Evolutionary conservation across 2,329 filamentous ascomycete genomes (phyloP).

Genomic region (Teratosphaeria pseudoeucalypti): DNA sequence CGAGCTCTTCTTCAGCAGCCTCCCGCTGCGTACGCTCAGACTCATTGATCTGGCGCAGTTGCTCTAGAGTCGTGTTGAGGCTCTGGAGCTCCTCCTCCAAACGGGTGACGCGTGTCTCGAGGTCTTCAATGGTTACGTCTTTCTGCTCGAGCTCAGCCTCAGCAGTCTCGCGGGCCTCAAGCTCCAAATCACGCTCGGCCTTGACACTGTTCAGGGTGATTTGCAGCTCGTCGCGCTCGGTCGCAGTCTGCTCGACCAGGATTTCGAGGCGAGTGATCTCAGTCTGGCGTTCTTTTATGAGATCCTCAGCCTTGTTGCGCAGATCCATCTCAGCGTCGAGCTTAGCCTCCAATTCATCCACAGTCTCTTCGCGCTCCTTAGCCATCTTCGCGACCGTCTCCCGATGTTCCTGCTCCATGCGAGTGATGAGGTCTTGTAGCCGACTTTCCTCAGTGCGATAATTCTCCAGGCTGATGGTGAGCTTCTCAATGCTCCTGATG

Average conservation of each 20-base stretch:
- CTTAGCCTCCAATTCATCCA: slow-evolving; percentile 28
- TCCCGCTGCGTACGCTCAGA: slow-evolving; percentile 35
- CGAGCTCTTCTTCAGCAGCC: slow-evolving; percentile 32
- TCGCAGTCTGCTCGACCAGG: slow-evolving; percentile 27
- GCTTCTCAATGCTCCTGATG: slow-evolving; percentile 25
- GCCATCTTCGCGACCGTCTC: slow-evolving; percentile 29
- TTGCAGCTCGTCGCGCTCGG: slow-evolving; percentile 25
- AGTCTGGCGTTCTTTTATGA: slow-evolving; percentile 28
- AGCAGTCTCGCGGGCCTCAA: slow-evolving; percentile 20
- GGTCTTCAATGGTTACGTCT: slow-evolving; percentile 26
- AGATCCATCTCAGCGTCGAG: slow-evolving; percentile 28
- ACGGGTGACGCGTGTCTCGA: slow-evolving; percentile 26
- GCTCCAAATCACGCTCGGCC: slow-evolving; percentile 26
- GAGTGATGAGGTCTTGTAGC: slow-evolving; percentile 27
- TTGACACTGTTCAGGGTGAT: slow-evolving; percentile 25
- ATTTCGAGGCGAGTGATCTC: slow-evolving; percentile 31
- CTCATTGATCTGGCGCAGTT: slow-evolving; percentile 28
- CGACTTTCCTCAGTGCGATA: slow-evolving; percentile 31
- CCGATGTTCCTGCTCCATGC: slow-evolving; percentile 31
- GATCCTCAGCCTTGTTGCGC: slow-evolving; percentile 29
- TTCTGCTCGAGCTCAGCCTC: slow-evolving; percentile 30
- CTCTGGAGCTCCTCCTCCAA: slow-evolving; percentile 23
- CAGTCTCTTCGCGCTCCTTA: slow-evolving; percentile 26
- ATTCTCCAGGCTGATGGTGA: slow-evolving; percentile 29
- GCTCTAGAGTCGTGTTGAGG: slow-evolving; percentile 25